These are phyloP conservation scores for Nicotiana benthamiana DNA, from an alignment of 257 asterid species.

Conservation along the genomic window DNA sequence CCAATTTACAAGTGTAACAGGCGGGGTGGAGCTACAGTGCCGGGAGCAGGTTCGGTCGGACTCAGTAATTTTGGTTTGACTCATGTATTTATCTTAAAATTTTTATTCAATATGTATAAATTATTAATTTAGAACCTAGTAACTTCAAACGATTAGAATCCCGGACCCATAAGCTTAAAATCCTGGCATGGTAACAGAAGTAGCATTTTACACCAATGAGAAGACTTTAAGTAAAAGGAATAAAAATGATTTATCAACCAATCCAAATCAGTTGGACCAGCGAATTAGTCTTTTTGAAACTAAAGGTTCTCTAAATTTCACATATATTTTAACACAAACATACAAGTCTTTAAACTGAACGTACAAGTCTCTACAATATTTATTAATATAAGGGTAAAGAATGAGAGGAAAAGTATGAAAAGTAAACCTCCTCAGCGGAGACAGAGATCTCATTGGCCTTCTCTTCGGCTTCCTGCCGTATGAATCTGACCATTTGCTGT, in stretches of 20 bases:
- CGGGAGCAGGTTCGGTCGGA: too few species aligned
- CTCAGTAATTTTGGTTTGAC: too few species aligned
- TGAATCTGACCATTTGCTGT: constrained; percentile 56
- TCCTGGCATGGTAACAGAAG: too few species aligned
- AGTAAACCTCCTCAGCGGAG: constrained; percentile 43
- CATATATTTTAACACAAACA: not conserved
- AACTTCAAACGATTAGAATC: too few species aligned
- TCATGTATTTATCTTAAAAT: too few species aligned
- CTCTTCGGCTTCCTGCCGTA: constrained; percentile 57
- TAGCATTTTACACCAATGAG: not conserved
- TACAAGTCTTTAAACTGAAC: not conserved
- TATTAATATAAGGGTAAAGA: not conserved
- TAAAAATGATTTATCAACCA: too few species aligned
- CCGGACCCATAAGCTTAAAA: too few species aligned
- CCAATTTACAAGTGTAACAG: not conserved
- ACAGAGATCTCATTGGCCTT: constrained; percentile 50
- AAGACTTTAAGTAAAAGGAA: not conserved
- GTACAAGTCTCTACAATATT: not conserved
- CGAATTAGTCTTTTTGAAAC: not conserved
- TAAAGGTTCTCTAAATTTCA: not conserved
- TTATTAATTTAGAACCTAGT: too few species aligned
- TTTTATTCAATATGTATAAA: too few species aligned
- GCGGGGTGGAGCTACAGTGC: too few species aligned
- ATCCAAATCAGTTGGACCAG: too few species aligned
- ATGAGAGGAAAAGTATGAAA: not conserved